These are phyloP conservation scores for Eucalyptus sideroxylon DNA, from an alignment of 345 rosid species.

Conservation along the genomic window DNA sequence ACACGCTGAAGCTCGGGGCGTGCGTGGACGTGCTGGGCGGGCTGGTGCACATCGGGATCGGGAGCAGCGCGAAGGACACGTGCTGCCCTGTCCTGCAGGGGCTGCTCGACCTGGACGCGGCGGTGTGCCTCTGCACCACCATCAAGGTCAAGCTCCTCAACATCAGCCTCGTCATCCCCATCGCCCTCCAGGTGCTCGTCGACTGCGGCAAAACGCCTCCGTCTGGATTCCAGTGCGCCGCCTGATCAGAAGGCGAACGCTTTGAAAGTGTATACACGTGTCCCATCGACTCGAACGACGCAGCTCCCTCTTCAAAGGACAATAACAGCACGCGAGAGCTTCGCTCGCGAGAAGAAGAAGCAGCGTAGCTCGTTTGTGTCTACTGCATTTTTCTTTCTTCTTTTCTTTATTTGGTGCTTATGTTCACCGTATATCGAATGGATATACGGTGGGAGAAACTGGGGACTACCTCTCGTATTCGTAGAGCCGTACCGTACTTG, in stretches of 20 bases:
- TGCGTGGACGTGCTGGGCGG: conserved; percentile 92
- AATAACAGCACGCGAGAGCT: neutral
- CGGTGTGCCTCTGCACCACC: conserved; percentile 83
- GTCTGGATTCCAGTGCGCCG: conserved; percentile 56
- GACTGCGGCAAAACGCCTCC: conserved; percentile 84
- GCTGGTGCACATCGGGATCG: conserved; percentile 60
- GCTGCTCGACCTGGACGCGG: conserved; percentile 71
- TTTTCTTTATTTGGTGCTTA: neutral
- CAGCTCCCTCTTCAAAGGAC: neutral
- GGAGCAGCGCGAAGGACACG: conserved; percentile 53
- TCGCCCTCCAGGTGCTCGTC: conserved; percentile 75
- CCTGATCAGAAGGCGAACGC: neutral
- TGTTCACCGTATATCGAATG: neutral
- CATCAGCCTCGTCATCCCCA: conserved; percentile 50
- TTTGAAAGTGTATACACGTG: neutral
- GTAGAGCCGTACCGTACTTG: neutral
- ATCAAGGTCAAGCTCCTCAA: conserved; percentile 74
- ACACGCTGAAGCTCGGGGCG: conserved; percentile 64
- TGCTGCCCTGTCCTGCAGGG: conserved; percentile 87
- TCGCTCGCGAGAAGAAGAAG: neutral
- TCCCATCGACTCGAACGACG: neutral
- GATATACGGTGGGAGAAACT: neutral
- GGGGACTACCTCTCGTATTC: neutral
- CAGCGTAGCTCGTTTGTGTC: neutral
- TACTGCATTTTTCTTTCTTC: neutral